Evolutionary conservation across 331 rosid species (phyloP).

Genomic region (Quercus lobata): DNA sequence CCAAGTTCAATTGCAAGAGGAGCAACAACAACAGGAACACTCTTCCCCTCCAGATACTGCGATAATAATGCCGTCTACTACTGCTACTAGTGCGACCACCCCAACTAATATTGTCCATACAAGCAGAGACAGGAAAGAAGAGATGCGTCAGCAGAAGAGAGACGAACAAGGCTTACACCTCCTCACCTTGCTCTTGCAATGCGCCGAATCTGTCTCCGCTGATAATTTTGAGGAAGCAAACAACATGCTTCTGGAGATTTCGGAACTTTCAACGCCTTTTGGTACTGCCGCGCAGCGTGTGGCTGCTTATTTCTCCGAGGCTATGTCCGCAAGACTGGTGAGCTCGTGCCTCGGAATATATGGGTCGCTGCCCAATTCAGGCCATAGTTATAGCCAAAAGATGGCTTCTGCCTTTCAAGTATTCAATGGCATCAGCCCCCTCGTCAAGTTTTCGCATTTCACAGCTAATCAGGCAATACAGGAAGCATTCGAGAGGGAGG

Average conservation of each 20-base stretch:
- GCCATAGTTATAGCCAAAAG: slow-evolving; percentile 47
- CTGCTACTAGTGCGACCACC: not conserved
- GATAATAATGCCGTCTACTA: not conserved
- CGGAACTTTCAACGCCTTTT: slow-evolving; percentile 79
- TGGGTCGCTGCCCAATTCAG: slow-evolving; percentile 52
- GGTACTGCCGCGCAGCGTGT: slow-evolving; percentile 97
- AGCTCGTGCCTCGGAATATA: slow-evolving; percentile 92
- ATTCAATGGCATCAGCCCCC: slow-evolving; percentile 93
- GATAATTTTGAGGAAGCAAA: slow-evolving; percentile 85
- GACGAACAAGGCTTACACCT: slow-evolving; percentile 92
- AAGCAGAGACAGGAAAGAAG: slow-evolving; percentile 60
- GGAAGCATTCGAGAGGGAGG: slow-evolving; percentile 93
- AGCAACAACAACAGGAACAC: slow-evolving; percentile 20
- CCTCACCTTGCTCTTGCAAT: slow-evolving; percentile 83
- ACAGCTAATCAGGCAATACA: slow-evolving; percentile 96
- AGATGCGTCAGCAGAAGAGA: slow-evolving; percentile 66
- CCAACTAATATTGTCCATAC: slow-evolving; percentile 18
- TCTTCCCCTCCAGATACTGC: slow-evolving; percentile 8
- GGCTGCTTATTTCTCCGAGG: slow-evolving; percentile 96
- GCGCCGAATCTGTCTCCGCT: slow-evolving; percentile 92
- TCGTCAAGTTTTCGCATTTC: slow-evolving; percentile 95
- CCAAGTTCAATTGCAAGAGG: not conserved
- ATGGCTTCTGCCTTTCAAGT: slow-evolving; percentile 90
- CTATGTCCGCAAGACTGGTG: slow-evolving; percentile 91
- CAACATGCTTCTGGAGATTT: slow-evolving; percentile 73